Evolutionary conservation across 1,284 basidiomycete species (phyloP).

Genomic region (Cutaneotrichosporon sp.): DNA sequence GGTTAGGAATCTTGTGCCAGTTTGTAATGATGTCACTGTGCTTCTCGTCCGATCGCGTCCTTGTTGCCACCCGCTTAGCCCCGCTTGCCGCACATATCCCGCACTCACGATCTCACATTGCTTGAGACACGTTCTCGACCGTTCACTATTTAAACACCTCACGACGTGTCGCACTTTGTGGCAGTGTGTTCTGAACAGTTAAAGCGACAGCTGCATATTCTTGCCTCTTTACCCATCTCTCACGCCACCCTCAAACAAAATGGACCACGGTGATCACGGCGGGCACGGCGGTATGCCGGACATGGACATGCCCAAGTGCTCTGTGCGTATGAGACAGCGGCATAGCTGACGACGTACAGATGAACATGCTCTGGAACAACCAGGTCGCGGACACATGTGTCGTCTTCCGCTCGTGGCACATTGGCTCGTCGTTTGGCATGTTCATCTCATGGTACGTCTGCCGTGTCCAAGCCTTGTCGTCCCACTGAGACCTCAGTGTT

Average conservation of each 20-base stretch:
- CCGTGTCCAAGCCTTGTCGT: too few relatives aligned
- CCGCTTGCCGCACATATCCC: too few relatives aligned
- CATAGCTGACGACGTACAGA: constrained; percentile 27
- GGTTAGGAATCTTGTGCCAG: too few relatives aligned
- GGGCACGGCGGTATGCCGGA: constrained; percentile 9
- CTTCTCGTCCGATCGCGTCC: too few relatives aligned
- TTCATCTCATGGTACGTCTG: constrained; percentile 39
- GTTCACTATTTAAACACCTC: not conserved
- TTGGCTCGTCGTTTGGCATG: constrained; percentile 37
- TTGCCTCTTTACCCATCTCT: not conserved
- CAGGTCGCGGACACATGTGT: constrained; percentile 44
- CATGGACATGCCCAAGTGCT: constrained; percentile 14
- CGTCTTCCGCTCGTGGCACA: constrained; percentile 45
- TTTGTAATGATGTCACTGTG: too few relatives aligned
- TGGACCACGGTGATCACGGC: constrained; percentile 19
- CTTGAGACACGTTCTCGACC: not conserved
- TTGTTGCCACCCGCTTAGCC: too few relatives aligned
- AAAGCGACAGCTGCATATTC: too few relatives aligned
- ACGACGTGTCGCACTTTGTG: not conserved
- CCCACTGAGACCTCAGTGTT: constrained; percentile 28
- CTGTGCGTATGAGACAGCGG: constrained; percentile 2
- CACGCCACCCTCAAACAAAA: constrained; percentile 2
- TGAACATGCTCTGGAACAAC: constrained; percentile 50
- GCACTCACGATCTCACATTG: too few relatives aligned
- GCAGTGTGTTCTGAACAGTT: not conserved